phyloP scores from a whole-genome alignment of 495 filamentous ascomycete genomes.

The Annulohypoxylon moriforme region DNA sequence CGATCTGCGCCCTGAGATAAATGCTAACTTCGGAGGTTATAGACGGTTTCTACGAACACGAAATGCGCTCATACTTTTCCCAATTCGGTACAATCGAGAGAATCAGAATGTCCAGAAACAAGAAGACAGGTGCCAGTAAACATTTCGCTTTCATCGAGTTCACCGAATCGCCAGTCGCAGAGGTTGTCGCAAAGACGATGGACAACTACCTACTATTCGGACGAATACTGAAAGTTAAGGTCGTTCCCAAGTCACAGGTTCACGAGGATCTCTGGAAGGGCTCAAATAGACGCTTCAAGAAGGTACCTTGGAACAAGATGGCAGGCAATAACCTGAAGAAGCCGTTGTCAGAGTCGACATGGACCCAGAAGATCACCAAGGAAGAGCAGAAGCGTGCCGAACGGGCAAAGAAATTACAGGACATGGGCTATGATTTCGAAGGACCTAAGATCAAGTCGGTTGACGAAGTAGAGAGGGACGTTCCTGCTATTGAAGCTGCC shows the following conservation, averaged over 20 bases:
- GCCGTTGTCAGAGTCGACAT: constrained; percentile 75
- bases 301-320: constrained; percentile 84
- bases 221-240: constrained; percentile 87
- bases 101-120: constrained; percentile 88
- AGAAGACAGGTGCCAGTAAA: constrained; percentile 84
- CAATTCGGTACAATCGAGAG: constrained; percentile 89
- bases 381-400: constrained; percentile 74
- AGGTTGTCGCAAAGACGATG: constrained; percentile 94
- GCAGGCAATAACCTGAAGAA: constrained; percentile 77
- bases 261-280: constrained; percentile 87
- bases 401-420: constrained; percentile 80
- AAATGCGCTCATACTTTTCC: constrained; percentile 94
- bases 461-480: constrained; percentile 48
- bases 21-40: constrained; percentile 17
- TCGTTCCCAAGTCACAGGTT: constrained; percentile 78
- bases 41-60: constrained; percentile 92
- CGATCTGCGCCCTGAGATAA: constrained; percentile 31
- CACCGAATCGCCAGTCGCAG: constrained; percentile 76
- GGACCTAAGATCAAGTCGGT: constrained; percentile 77
- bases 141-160: constrained; percentile 97
- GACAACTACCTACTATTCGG: constrained; percentile 96
- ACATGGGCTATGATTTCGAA: constrained; percentile 85
- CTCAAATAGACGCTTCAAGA: constrained; percentile 88
- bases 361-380: constrained; percentile 75
- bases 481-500: constrained; percentile 46